Evolutionary conservation across 129 eudicot genomes (phyloP), one percentile per base, ranked within the genome.

Genomic region (Centaurea solstitialis): DNA sequence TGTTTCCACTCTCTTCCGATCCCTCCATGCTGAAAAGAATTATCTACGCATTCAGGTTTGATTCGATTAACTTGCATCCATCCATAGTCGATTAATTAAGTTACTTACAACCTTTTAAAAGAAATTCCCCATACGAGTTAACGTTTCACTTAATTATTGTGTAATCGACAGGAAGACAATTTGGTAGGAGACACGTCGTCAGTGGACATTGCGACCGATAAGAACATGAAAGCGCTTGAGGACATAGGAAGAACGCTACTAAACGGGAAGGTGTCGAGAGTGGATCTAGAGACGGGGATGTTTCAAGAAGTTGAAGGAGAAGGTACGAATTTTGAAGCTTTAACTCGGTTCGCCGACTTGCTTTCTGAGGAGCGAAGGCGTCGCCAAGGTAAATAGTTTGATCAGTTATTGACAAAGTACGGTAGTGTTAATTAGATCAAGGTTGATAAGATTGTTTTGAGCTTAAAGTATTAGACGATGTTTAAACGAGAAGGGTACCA

Each of bases 1-100:
- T 64, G 92, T 93, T 53, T 87, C 93, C 7, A 90, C 98, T 50
- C 81, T 89, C 26, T 93, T 90, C 35, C 88, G 85, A 80, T 79
- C 96, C 66, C 84, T 89, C 18, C 68, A 73, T 2, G 80, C 78
- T 7, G 86, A 93, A 73, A 85, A 79, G 50, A 93, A 91, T 26
- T 91, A 93, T 75, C 90, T 90, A 10, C 91, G 98, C 0, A 93
- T 93, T 82, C 98, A 93, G 97, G 93, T 91, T 73, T 50, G 68
- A 35, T 17, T 18, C 15, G 2, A 22, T 6, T 6, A 74, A 12
- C 9, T 7, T 7, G 22, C 80, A 37, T 21, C 37, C 66, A 22
- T 39, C n/a, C n/a, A n/a, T n/a, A n/a, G n/a, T n/a, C n/a, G 40
- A 65, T 77, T 3, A 9, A 15, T 35, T 35, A 21, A 50, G 40